Conservation (phyloP, 768 basidiomycete species). For the Agaricus subrufescens region DNA sequence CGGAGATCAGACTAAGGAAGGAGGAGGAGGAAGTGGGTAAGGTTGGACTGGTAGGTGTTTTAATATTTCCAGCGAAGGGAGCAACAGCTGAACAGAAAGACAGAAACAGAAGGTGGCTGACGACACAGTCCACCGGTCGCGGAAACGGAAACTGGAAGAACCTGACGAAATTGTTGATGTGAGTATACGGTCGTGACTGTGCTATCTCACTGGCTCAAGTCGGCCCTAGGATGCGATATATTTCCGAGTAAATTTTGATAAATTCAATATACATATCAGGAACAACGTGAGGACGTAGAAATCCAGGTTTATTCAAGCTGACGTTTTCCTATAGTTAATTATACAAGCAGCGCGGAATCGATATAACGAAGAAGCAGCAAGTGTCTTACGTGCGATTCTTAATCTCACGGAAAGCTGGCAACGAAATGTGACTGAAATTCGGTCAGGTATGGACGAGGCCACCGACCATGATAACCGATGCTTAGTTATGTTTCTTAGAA, state of each 20-base stretch:
- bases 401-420: constrained; percentile 67
- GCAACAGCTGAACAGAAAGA: not conserved
- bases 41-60: constrained; percentile 58
- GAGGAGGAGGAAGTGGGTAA: constrained; percentile 75
- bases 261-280: constrained; percentile 81
- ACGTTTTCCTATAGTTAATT: constrained; percentile 52
- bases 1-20: constrained; percentile 54
- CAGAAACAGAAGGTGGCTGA: constrained; percentile 60
- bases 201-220: constrained; percentile 3
- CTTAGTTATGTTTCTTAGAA: constrained; percentile 32
- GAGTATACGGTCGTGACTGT: constrained; percentile 20
- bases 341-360: constrained; percentile 71
- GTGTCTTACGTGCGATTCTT: constrained; percentile 67
- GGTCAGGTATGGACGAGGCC: constrained; percentile 46
- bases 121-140: constrained; percentile 16
- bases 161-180: constrained; percentile 70
- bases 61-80: not conserved
- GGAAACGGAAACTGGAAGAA: constrained; percentile 38
- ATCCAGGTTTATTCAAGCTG: constrained; percentile 2
- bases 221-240: constrained; percentile 56
- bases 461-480: not conserved
- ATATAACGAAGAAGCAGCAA: constrained; percentile 71
- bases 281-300: constrained; percentile 56
- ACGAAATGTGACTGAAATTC: constrained; percentile 50
- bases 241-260: constrained; percentile 87